Base-by-base conservation (phyloP, 495 filamentous ascomycete species). In the Aspergillus nidulans region DNA sequence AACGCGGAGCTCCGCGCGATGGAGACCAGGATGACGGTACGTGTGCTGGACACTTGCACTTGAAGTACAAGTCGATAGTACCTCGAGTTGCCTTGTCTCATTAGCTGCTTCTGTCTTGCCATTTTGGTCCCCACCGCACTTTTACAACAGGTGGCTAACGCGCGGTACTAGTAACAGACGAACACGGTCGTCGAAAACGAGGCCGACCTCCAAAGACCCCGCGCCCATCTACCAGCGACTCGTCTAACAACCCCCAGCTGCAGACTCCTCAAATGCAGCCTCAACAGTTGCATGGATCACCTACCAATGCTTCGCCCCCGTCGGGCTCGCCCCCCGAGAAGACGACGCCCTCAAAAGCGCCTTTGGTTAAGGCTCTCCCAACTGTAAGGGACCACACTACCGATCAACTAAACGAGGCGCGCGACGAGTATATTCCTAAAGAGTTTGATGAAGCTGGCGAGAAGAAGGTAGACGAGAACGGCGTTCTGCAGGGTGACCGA, bases 381-480 rank as follows among this genome's bases (percentile, higher is more conserved):
- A 97, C 94, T 13, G 95, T 97, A 12, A 77, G 94, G 56, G 94
- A 99, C 65, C 94, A 99, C 65, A 99, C 94, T 9, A 97, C 95
- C 4, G 94, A 99, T 70, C 92, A 97, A 66, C 84, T 99, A 45
- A 90, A 85, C 26, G 80, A 87, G 9, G 90, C 91, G 65, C 87
- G 88, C n/a, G 95, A 97, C 66, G 94, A 99, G 74, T 99, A 97
- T 66, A 81, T 97, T 21, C 90, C 92, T 25, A 85, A 95, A 56
- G 94, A 99, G 72, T 89, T 85, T 51, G 95, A 99, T 68, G 90
- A 81, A 32, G 87, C 85, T 3, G 94, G 94, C 23, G 94, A 99
- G 72, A 89, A 87, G 66, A 99, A 99, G 79, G 94, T 95, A 23
- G 80, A 89, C 62, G 65, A 80, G 8, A 90, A 87, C 58, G 95